Evolutionary conservation across 2,329 filamentous ascomycete species (phyloP).

Genomic region (Scytalidium sp.): DNA sequence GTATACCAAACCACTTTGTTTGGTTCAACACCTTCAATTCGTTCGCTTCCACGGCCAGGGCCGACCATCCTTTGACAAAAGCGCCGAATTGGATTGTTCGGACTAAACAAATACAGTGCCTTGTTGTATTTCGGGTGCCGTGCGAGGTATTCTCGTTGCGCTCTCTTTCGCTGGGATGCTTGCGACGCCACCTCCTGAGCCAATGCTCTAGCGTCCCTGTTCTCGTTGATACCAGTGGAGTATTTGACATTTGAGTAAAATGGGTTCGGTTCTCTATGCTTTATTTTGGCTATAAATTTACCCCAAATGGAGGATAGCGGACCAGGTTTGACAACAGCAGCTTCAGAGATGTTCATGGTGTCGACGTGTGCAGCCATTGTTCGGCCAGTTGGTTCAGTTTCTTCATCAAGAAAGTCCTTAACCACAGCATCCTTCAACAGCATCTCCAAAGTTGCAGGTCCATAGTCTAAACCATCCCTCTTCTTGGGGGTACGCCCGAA

Average conservation of each 20-base stretch:
- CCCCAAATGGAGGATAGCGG: constrained; percentile 60
- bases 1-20: constrained; percentile 88
- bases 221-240: constrained; percentile 64
- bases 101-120: constrained; percentile 81
- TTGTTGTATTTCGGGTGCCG: constrained; percentile 91
- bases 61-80: constrained; percentile 89
- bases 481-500: constrained; percentile 57
- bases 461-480: constrained; percentile 87
- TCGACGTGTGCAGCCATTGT: constrained; percentile 15
- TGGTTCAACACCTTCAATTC: constrained; percentile 85
- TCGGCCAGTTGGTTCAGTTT: constrained; percentile 38
- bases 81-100: constrained; percentile 72
- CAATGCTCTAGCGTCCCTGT: constrained; percentile 81
- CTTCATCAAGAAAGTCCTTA: constrained; percentile 86
- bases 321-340: constrained; percentile 50
- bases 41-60: constrained; percentile 80
- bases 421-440: constrained; percentile 94
- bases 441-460: constrained; percentile 91
- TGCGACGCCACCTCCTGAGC: constrained; percentile 87
- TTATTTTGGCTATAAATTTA: constrained; percentile 52
- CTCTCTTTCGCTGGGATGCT: constrained; percentile 76
- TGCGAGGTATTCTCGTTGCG: constrained; percentile 85
- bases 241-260: constrained; percentile 85
- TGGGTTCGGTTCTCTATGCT: constrained; percentile 79
- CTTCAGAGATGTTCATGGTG: constrained; percentile 8